Percentiles rank a stretch among this genome's conserved stretches.
These are phyloP conservation scores for Platismatia glauca DNA, from an alignment of 495 filamentous ascomycete species.

Conservation along the genomic window DNA sequence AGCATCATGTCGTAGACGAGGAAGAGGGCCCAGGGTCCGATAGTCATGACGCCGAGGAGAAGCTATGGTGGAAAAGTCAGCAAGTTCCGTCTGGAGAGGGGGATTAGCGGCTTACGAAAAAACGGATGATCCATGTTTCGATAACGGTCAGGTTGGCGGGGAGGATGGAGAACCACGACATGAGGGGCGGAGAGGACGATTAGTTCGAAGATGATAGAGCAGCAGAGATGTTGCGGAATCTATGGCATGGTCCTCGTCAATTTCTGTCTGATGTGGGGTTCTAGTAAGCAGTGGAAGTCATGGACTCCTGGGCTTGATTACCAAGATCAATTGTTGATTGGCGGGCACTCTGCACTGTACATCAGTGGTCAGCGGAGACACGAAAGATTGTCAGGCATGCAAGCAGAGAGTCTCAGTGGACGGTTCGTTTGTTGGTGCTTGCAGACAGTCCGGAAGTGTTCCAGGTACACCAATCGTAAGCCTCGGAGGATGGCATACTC, in stretches of 20 bases:
- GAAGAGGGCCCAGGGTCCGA: slow-evolving; percentile 57
- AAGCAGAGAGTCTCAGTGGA: not conserved
- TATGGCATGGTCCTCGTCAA: slow-evolving; percentile 5
- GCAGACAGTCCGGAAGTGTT: too few species aligned
- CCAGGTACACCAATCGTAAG: too few species aligned
- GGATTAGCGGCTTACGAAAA: slow-evolving; percentile 46
- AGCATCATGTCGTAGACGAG: slow-evolving; percentile 59
- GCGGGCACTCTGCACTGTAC: not conserved
- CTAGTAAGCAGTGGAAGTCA: not conserved
- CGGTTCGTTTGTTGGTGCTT: too few species aligned
- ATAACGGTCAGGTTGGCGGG: slow-evolving; percentile 45
- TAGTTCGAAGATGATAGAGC: not conserved
- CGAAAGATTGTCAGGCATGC: not conserved
- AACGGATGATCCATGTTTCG: slow-evolving; percentile 54
- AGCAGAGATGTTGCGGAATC: not conserved
- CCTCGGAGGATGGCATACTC: too few species aligned
- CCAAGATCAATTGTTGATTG: not conserved
- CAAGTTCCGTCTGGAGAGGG: not conserved
- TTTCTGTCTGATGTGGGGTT: not conserved
- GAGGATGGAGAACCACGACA: slow-evolving; percentile 61
- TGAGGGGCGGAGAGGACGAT: slow-evolving; percentile 20
- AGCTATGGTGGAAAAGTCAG: slow-evolving; percentile 38
- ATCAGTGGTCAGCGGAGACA: not conserved
- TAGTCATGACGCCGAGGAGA: slow-evolving; percentile 52
- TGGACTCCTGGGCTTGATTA: not conserved